phyloP scores from a whole-genome alignment of 75 land plant genomes.

The Larix kaempferi region DNA sequence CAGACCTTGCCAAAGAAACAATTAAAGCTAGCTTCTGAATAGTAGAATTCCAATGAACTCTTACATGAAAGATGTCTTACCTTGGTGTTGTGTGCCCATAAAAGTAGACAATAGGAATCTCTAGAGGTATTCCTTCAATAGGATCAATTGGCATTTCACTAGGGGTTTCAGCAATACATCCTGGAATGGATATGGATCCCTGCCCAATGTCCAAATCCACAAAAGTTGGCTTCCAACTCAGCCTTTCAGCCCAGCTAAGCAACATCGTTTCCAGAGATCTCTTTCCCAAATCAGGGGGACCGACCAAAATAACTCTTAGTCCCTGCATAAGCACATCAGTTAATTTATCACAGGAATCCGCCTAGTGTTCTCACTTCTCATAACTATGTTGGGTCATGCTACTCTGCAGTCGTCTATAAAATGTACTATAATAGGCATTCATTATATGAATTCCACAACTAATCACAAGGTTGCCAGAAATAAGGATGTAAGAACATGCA shows the following conservation, averaged over 20 bases:
- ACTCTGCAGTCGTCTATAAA: not conserved
- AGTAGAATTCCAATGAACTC: too few relatives aligned
- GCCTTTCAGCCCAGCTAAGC: conserved; percentile 91
- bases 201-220: conserved; percentile 98
- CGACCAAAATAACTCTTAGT: conserved; percentile 95
- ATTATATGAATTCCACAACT: not conserved
- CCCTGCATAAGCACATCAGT: conserved; percentile 50
- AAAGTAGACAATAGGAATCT: conserved; percentile 89
- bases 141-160: conserved; percentile 96
- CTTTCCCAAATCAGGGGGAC: conserved; percentile 98
- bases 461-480: not conserved
- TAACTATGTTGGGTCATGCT: not conserved
- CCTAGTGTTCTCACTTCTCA: not conserved
- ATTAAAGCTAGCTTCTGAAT: too few relatives aligned
- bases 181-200: conserved; percentile 92
- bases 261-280: conserved; percentile 90
- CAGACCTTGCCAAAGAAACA: too few relatives aligned
- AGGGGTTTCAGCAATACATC: conserved; percentile 91
- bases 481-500: too few relatives aligned
- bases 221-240: conserved; percentile 93
- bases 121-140: conserved; percentile 87
- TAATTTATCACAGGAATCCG: not conserved
- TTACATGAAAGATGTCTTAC: conserved; percentile 28
- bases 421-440: not conserved
- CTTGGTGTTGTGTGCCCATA: conserved; percentile 93